Base-by-base conservation (phyloP, 306 rosid genomes). In the Dryas alaskensis region DNA sequence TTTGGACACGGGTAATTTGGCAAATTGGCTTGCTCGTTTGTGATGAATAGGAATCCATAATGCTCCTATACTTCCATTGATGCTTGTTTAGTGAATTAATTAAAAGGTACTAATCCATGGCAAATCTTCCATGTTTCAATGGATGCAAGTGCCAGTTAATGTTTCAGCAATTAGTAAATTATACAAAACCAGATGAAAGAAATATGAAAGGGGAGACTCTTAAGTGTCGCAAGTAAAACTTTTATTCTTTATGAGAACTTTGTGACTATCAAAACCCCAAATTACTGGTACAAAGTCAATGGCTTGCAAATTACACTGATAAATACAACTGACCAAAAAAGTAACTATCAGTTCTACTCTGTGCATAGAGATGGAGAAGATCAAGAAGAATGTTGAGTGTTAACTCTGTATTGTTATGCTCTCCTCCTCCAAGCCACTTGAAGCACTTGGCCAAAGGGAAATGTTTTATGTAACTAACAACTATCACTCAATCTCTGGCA, bases 401-500 rank as follows among this genome's bases (percentile, higher is more conserved):
- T 46, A 4, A 31, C 37, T 67, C 48, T 46, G 45, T 27, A 39
- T 27, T 25, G 7, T 69, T 25, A 59, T 1, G 57, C 31, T 9
- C 37, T 31, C 37, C 37, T 31, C 58, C 17, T 45, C 45, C 2
- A 72, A 14, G 76, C 67, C 67, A 9, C 76, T 31, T 10, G 50
- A 12, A 3, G 42, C 8, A 19, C 1, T 52, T 7, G 49, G 44
- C 74, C 45, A 55, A 17, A 19, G 53, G 57, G 60, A 49, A 70
- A 14, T 47, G 19, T 13, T 39, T 53, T 52, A 69, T 42, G 39
- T 22, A 49, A 58, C 49, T 31, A 44, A 46, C 43, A 12, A 7
- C 51, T n/a, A 47, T 42, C 67, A 67, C 22, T 73, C 90, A 57
- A 88, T 6, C 14, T 89, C 97, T 9, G 95, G 87, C 81, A 87